Evolutionary conservation across 441 rosid species (phyloP).

Genomic region (Populus hybrid): DNA sequence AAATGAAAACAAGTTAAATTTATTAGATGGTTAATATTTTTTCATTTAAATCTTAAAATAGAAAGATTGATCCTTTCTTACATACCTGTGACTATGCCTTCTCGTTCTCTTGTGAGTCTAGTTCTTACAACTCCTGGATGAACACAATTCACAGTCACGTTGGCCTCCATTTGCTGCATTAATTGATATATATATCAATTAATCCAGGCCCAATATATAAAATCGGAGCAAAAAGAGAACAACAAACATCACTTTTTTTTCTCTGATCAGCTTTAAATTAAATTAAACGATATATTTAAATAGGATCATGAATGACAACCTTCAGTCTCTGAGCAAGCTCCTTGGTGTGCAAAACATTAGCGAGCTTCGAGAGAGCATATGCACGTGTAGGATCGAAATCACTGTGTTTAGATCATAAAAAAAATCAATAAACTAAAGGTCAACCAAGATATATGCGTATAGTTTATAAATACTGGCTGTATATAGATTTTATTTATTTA

Average conservation of each 20-base stretch:
- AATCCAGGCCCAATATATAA: neutral
- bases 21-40: neutral
- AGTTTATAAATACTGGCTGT: neutral
- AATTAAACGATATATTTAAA: neutral
- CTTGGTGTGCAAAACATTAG: constrained; percentile 79
- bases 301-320: constrained; percentile 31
- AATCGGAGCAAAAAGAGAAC: constrained; percentile 14
- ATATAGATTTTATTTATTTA: neutral
- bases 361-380: constrained; percentile 90
- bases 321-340: constrained; percentile 69
- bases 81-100: constrained; percentile 72
- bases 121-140: constrained; percentile 94
- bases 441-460: constrained; percentile 13
- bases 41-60: too few species aligned
- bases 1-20: neutral
- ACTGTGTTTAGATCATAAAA: constrained; percentile 26
- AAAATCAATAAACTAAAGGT: constrained; percentile 15
- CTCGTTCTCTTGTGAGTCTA: constrained; percentile 85
- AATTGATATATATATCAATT: neutral
- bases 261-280: neutral
- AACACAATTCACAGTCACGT: constrained; percentile 81
- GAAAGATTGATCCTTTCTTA: neutral
- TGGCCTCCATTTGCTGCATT: constrained; percentile 67
- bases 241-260: constrained; percentile 35
- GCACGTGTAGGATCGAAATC: constrained; percentile 83